These are phyloP conservation scores for Trichoderma aggressivum DNA, from an alignment of 2,329 filamentous ascomycete genomes.

Conservation along the genomic window DNA sequence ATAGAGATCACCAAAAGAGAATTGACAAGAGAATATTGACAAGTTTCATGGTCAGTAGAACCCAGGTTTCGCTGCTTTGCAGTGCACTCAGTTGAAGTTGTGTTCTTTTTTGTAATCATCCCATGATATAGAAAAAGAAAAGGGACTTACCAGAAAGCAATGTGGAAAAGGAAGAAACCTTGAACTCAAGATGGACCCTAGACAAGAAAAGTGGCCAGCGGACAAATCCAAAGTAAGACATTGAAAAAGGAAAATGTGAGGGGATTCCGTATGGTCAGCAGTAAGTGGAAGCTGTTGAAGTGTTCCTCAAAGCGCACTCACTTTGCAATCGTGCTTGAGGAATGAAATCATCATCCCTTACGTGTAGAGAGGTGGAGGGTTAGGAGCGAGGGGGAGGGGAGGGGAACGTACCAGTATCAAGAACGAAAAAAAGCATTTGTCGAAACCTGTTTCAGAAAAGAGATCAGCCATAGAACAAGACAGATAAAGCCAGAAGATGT, in stretches of 20 bases:
- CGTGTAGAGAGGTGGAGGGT: too few species aligned
- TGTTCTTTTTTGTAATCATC: background rate
- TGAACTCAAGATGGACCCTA: background rate
- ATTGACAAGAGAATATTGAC: background rate
- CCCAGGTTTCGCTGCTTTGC: background rate
- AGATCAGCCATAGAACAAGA: background rate
- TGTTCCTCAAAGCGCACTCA: background rate
- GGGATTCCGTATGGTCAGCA: background rate
- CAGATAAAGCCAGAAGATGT: background rate
- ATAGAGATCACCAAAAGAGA: background rate
- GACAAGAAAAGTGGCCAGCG: background rate
- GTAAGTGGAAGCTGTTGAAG: too few species aligned
- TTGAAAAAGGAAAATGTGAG: background rate
- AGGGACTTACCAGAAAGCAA: background rate
- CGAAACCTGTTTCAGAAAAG: background rate
- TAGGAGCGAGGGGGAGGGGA: background rate
- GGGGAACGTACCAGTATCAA: background rate
- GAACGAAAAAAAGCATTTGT: background rate
- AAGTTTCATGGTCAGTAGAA: background rate
- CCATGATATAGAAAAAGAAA: background rate
- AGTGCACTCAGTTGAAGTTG: background rate
- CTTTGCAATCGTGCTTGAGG: background rate
- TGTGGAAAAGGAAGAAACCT: background rate
- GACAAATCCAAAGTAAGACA: background rate
- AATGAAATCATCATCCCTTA: background rate